Base-by-base conservation (phyloP, 495 filamentous ascomycete genomes). In the Xylaria cubensis region DNA sequence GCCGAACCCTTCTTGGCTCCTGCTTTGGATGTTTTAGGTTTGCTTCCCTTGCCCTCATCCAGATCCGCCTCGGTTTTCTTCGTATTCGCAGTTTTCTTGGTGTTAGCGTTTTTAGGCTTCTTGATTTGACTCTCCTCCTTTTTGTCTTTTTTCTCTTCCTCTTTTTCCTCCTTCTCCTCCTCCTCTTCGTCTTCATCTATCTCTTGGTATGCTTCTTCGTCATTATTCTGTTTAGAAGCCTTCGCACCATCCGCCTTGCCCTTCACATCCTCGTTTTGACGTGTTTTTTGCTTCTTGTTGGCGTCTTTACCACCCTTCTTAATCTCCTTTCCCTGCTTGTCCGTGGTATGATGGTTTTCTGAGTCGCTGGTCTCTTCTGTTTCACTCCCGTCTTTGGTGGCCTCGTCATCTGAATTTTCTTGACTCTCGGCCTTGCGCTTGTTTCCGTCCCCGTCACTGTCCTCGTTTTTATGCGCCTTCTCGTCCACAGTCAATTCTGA, bases 401-500 rank as follows among this genome's bases (percentile, higher is more conserved):
- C 69, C 39, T 64, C 48, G 3, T 36, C 13, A 24, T 55, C 58
- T 21, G 4, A 26, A n/a, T 13, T 46, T 17, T 64, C 66, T 29
- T 75, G 73, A 2, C 32, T 72, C 9, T 74, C 55, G 1, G 74
- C 74, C 42, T 78, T 78, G 44, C 76, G 77, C 34, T 79, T 77
- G 36, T 9, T 64, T 15, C 59, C 34, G 2, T 39, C 36, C 6
- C 32, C 32, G 6, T 76, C 72, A n/a, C 67, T 67, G 21, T 70
- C 76, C 29, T 73, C 72, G 9, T 59, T 42, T 56, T 59, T 26
- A 32, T 55, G 32, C 17, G 61, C 70, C 53, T 84, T 85, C 42
- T 80, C 72, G 13, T 84, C 82, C n/a, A 84, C 81, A 2, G 83
- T 81, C 36, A 89, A 78, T 76, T 90, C 89, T 72, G 81, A 84